Percentiles rank a stretch among this genome's conserved stretches.
phyloP scores from a whole-genome alignment of 1,284 basidiomycete species.

The Pseudozyma hubeiensis region DNA sequence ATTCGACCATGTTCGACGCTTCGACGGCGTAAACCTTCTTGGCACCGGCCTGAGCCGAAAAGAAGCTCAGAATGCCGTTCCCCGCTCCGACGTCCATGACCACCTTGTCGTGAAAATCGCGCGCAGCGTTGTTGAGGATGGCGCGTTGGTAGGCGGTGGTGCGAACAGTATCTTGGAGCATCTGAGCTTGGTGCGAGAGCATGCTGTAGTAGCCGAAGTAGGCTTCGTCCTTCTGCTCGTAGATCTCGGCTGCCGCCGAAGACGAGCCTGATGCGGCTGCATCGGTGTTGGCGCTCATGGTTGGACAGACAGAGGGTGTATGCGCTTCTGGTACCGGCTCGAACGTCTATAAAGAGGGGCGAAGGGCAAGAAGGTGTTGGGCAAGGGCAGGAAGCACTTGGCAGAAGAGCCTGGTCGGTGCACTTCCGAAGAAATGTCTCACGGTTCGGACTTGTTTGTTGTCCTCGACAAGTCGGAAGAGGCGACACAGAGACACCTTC shows the following conservation, averaged over 20 bases:
- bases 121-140: slow-evolving; percentile 50
- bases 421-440: slow-evolving; percentile 6
- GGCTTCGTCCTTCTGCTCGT: slow-evolving; percentile 62
- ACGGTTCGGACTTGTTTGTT: not conserved
- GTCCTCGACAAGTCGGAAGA: not conserved
- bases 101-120: slow-evolving; percentile 52
- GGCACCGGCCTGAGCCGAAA: slow-evolving; percentile 72
- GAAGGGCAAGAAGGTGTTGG: no score
- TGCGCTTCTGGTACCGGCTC: not conserved
- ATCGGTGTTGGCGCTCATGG: not conserved
- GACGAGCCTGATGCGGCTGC: slow-evolving; percentile 8
- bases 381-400: not conserved
- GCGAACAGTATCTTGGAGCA: slow-evolving; percentile 64
- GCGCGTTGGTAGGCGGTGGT: slow-evolving; percentile 63
- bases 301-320: not conserved
- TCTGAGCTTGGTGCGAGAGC: slow-evolving; percentile 66
- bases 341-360: no score
- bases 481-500: not conserved
- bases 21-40: slow-evolving; percentile 71
- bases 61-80: slow-evolving; percentile 72
- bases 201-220: slow-evolving; percentile 66
- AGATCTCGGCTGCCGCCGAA: slow-evolving; percentile 21
- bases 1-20: slow-evolving; percentile 72
- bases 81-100: slow-evolving; percentile 72
- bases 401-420: slow-evolving; percentile 6